Percentiles rank a stretch among this genome's conserved stretches.
These are phyloP conservation scores for Lactarius indigo DNA, from an alignment of 768 basidiomycete genomes.

Conservation along the genomic window DNA sequence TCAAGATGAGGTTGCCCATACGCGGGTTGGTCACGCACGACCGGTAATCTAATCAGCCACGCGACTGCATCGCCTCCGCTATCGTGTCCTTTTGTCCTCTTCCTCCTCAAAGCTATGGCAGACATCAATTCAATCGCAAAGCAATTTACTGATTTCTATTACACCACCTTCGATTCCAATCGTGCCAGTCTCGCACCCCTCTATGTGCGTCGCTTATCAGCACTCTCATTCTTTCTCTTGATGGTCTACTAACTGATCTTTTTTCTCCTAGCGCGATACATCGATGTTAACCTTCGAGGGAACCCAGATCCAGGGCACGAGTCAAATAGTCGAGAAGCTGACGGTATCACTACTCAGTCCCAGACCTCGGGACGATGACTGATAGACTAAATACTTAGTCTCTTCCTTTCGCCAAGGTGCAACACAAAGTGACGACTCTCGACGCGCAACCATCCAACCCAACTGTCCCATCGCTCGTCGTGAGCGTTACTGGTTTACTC, in stretches of 20 bases:
- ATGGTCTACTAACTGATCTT: slow-evolving; percentile 6
- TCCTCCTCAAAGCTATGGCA: slow-evolving; percentile 45
- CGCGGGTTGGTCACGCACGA: slow-evolving; percentile 18
- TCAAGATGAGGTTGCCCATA: slow-evolving; percentile 28
- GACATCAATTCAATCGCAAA: slow-evolving; percentile 72
- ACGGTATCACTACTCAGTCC: slow-evolving; percentile 41
- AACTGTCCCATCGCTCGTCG: slow-evolving; percentile 55
- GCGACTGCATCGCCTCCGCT: background rate
- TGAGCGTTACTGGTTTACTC: slow-evolving; percentile 87
- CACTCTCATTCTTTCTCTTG: slow-evolving; percentile 29
- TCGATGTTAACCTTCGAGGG: slow-evolving; percentile 91
- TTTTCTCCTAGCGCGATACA: slow-evolving; percentile 52
- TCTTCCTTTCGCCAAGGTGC: slow-evolving; percentile 79
- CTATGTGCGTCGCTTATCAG: slow-evolving; percentile 60
- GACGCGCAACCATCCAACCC: slow-evolving; percentile 85
- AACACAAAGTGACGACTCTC: slow-evolving; percentile 75
- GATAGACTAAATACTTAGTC: slow-evolving; percentile 32
- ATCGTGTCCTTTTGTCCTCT: background rate
- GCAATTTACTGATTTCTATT: slow-evolving; percentile 83
- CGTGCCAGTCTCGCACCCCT: slow-evolving; percentile 54
- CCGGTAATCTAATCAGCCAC: slow-evolving; percentile 19
- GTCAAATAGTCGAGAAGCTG: slow-evolving; percentile 67
- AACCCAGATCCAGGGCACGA: slow-evolving; percentile 49
- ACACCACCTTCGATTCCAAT: slow-evolving; percentile 66
- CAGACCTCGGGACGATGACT: background rate